Conservation (phyloP, 2,329 filamentous ascomycete species). For the Alternaria viburni region DNA sequence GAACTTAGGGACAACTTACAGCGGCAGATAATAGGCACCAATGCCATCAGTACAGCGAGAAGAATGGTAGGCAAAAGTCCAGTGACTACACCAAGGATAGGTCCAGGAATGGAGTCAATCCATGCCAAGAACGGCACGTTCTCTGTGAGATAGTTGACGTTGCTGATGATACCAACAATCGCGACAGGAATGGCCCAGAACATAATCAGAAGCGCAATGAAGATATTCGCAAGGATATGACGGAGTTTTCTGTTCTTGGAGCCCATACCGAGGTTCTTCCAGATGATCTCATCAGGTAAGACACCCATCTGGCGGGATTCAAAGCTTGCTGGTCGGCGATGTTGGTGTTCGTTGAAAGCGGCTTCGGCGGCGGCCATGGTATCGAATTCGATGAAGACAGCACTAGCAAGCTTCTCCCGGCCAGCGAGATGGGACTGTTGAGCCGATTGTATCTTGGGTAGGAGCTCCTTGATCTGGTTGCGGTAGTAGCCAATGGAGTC, state of each 20-base stretch:
- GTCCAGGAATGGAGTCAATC: constrained; percentile 49
- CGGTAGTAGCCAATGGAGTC: constrained; percentile 88
- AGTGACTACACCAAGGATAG: constrained; percentile 53
- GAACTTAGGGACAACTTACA: background rate
- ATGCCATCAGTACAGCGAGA: constrained; percentile 52
- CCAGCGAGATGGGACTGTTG: constrained; percentile 72
- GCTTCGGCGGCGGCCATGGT: constrained; percentile 82
- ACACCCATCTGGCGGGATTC: constrained; percentile 52
- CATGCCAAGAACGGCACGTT: constrained; percentile 49
- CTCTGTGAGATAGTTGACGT: constrained; percentile 51
- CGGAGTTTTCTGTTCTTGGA: constrained; percentile 37
- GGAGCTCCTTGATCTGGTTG: constrained; percentile 72
- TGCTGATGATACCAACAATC: constrained; percentile 52
- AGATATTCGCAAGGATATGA: constrained; percentile 42
- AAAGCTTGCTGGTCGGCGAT: constrained; percentile 24
- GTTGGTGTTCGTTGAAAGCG: constrained; percentile 59
- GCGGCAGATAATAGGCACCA: constrained; percentile 53
- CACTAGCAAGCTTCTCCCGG: constrained; percentile 70
- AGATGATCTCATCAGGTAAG: constrained; percentile 54
- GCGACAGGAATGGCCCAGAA: constrained; percentile 55
- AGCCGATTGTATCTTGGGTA: constrained; percentile 70
- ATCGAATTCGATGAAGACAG: constrained; percentile 88
- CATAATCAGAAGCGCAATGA: constrained; percentile 51
- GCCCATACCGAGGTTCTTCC: constrained; percentile 53
- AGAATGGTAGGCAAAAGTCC: constrained; percentile 54